phyloP scores from a whole-genome alignment of 192 early-diverging fungal genomes.

The Entrophospora sp. region DNA sequence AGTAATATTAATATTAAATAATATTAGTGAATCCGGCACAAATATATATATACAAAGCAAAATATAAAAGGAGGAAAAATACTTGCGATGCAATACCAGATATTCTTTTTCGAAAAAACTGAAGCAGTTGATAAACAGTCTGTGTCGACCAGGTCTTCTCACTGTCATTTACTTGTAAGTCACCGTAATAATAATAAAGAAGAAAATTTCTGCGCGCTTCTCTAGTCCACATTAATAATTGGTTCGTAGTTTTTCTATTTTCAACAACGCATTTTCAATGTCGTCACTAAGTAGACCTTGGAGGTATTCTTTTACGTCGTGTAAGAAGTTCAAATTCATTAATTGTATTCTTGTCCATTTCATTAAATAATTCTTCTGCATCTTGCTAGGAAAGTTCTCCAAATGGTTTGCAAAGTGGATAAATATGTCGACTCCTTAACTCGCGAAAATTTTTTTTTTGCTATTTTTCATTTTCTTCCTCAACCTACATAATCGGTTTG shows the following conservation, averaged over 20 bases:
- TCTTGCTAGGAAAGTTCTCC: neutral
- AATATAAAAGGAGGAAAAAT: neutral
- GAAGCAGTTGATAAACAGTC: neutral
- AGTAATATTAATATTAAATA: too few relatives aligned
- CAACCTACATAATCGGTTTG: too few relatives aligned
- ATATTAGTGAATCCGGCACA: too few relatives aligned
- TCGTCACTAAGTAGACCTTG: neutral
- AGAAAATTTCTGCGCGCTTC: neutral
- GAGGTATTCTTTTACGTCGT: neutral
- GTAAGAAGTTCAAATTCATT: neutral
- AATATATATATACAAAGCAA: neutral
- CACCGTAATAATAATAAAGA: conserved; percentile 4
- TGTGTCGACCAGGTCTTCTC: neutral
- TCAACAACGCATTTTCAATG: neutral
- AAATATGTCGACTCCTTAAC: neutral
- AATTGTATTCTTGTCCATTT: neutral
- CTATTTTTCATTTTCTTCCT: too few relatives aligned
- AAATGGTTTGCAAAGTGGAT: neutral
- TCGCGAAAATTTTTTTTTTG: neutral
- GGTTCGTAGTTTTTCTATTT: neutral
- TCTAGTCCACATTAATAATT: neutral
- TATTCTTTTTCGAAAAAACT: neutral
- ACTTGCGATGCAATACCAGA: neutral
- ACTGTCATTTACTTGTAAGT: neutral
- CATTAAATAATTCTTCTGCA: neutral